These are phyloP conservation scores for Malassezia pachydermatis DNA, from an alignment of 1,284 basidiomycete genomes.

Conservation along the genomic window DNA sequence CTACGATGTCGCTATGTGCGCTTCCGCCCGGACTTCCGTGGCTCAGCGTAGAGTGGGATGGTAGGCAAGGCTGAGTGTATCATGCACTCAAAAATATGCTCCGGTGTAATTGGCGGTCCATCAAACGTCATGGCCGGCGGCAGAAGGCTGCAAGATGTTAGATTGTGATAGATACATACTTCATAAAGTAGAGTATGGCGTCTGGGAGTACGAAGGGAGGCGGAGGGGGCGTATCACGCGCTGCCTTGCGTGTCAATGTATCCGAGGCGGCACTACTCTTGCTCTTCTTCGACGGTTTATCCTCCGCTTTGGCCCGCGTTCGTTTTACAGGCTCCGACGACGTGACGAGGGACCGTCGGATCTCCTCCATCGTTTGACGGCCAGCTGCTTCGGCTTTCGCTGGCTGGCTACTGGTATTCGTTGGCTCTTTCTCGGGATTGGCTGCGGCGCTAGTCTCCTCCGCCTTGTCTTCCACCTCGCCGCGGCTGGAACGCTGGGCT, in stretches of 20 bases:
- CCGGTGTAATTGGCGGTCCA: conserved; percentile 12
- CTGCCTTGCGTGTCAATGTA: background rate
- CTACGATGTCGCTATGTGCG: background rate
- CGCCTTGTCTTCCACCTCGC: background rate
- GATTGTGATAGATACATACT: conserved; percentile 2
- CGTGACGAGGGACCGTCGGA: conserved; percentile 10
- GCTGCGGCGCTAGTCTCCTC: background rate
- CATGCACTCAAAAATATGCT: conserved; percentile 11
- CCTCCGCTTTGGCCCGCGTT: conserved; percentile 10
- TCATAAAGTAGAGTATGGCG: conserved; percentile 16
- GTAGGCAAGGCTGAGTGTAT: conserved; percentile 8
- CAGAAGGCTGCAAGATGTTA: conserved; percentile 13
- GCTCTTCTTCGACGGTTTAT: conserved; percentile 5
- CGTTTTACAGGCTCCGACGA: conserved; percentile 13
- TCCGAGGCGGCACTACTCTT: background rate
- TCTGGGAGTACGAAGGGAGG: conserved; percentile 10
- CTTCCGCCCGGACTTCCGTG: conserved; percentile 1
- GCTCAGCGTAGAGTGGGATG: background rate
- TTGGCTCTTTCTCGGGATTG: background rate
- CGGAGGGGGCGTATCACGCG: conserved; percentile 7
- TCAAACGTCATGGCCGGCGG: conserved; percentile 10
- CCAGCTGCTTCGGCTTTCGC: conserved; percentile 1
- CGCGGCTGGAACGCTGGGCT: background rate
- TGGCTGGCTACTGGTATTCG: background rate
- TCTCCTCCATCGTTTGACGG: conserved; percentile 17